phyloP scores from a whole-genome alignment of 306 rosid species.

The Inga laurina region DNA sequence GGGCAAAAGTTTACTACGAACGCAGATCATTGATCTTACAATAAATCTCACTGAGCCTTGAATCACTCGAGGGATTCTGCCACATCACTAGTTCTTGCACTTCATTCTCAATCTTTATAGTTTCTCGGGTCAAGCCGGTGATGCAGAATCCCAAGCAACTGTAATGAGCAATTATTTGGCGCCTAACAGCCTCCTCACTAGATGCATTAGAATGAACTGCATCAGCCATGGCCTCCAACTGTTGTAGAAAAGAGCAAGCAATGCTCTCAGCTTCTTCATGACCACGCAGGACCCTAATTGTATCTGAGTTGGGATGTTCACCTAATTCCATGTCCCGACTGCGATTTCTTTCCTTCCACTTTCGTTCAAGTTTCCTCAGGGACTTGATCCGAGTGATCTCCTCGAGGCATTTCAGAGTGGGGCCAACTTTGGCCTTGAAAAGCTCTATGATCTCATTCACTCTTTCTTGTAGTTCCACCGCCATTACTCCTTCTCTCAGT shows the following conservation, averaged over 20 bases:
- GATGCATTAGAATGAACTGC: conserved; percentile 30
- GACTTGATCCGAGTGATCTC: conserved; percentile 41
- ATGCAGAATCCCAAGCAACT: conserved; percentile 70
- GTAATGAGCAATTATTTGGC: conserved; percentile 54
- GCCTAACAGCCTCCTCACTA: conserved; percentile 48
- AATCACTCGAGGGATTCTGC: conserved; percentile 58
- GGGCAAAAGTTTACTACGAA: conserved; percentile 19
- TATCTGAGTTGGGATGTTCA: conserved; percentile 33
- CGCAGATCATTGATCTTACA: conserved; percentile 30
- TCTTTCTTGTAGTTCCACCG: conserved; percentile 29
- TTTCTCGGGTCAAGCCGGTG: conserved; percentile 54
- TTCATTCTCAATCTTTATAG: conserved; percentile 52
- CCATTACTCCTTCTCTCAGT: conserved; percentile 5
- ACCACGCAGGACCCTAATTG: conserved; percentile 29
- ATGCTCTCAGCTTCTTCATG: conserved; percentile 46
- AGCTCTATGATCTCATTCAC: conserved; percentile 44
- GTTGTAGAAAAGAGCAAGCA: conserved; percentile 50
- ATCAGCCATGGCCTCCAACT: conserved; percentile 47
- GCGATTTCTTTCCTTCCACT: conserved; percentile 31
- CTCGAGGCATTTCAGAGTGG: conserved; percentile 40
- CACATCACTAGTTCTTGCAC: conserved; percentile 54
- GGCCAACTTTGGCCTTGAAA: conserved; percentile 43
- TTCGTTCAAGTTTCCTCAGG: conserved; percentile 33
- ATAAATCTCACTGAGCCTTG: conserved; percentile 40
- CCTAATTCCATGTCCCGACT: conserved; percentile 50